A percentile compares a stretch with the other conserved stretches of the same genome.
Evolutionary conservation across 1,139 yeast species (phyloP).

Genomic region (Pichia sp.): DNA sequence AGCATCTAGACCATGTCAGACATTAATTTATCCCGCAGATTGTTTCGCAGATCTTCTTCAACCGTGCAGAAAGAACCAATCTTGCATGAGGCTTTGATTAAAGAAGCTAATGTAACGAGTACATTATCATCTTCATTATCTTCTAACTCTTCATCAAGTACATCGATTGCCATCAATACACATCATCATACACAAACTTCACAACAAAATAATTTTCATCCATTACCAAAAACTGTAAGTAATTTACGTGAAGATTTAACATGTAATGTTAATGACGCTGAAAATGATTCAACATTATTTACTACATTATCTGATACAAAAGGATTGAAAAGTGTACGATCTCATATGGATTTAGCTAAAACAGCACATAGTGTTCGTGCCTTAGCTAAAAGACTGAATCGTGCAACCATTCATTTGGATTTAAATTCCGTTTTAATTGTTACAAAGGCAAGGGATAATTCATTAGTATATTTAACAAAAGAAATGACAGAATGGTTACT

Average conservation of each 20-base stretch:
- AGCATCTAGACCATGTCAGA: too few relatives aligned
- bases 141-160: slow-evolving; percentile 4
- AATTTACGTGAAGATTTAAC: neutral
- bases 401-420: slow-evolving; percentile 67
- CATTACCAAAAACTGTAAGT: too few relatives aligned
- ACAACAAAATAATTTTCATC: too few relatives aligned
- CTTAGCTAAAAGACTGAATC: slow-evolving; percentile 66
- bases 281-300: slow-evolving; percentile 9
- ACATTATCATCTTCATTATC: too few relatives aligned
- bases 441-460: slow-evolving; percentile 80
- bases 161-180: slow-evolving; percentile 1
- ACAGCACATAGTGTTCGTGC: slow-evolving; percentile 84
- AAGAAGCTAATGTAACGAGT: too few relatives aligned
- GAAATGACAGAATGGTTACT: slow-evolving; percentile 77
- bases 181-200: too few relatives aligned
- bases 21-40: neutral
- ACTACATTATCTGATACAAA: slow-evolving; percentile 12
- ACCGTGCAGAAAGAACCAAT: slow-evolving; percentile 14
- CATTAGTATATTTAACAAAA: slow-evolving; percentile 65
- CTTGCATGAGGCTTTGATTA: slow-evolving; percentile 12
- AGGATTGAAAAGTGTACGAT: slow-evolving; percentile 38
- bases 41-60: slow-evolving; percentile 11
- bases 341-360: slow-evolving; percentile 72
- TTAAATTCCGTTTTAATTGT: slow-evolving; percentile 70
- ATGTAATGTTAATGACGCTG: slow-evolving; percentile 5